Evolutionary conservation across 2,329 filamentous ascomycete genomes (phyloP), one percentile per base, ranked within the genome.

Genomic region (Talaromyces albobiverticillius): DNA sequence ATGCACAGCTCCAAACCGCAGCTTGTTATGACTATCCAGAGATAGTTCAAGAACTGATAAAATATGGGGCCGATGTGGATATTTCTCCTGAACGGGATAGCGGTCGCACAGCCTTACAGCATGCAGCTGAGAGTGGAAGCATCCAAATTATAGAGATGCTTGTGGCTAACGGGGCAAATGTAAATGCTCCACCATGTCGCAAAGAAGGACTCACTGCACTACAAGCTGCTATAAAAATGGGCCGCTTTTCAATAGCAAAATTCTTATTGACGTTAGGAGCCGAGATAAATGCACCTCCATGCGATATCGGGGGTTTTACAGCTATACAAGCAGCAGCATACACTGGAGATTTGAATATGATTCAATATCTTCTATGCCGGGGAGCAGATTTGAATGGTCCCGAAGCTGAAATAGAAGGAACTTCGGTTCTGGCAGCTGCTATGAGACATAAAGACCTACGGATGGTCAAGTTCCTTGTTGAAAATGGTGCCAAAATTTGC

Each of bases 131-230:
- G 31, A 41, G 36, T 23, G 47, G 46, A 11, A 16, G 50, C 38
- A 25, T 55, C 2, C 42, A 50, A 5, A 29, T 56, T 32, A 42
- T 51, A 6, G 31, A 54, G 32, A 18, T 55, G 7, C 46, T 62
- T 20, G 25, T 61, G 10, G n/a, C 32, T 1, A 20, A 26, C 40
- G 53, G 55, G 13, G 61, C 59, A 1, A 34, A 60, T 43, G 32
- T 59, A 20, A 62, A 63, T 46, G 56, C 59, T 3, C 45, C 54
- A 10, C 42, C 58, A 10, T 26, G 23, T 8, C 1, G 18, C 3
- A 23, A 3, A 13, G 6, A 43, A 26, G 53, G 60, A 16, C 16
- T 40, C 11, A 63, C 61, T 20, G 61, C 62, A 6, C 51, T 63
- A 10, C 60, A 65, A 50, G 56, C 53, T 11, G 60, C 58, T 7